These are phyloP conservation scores for Collybia nuda DNA, from an alignment of 768 basidiomycete genomes.

Conservation along the genomic window DNA sequence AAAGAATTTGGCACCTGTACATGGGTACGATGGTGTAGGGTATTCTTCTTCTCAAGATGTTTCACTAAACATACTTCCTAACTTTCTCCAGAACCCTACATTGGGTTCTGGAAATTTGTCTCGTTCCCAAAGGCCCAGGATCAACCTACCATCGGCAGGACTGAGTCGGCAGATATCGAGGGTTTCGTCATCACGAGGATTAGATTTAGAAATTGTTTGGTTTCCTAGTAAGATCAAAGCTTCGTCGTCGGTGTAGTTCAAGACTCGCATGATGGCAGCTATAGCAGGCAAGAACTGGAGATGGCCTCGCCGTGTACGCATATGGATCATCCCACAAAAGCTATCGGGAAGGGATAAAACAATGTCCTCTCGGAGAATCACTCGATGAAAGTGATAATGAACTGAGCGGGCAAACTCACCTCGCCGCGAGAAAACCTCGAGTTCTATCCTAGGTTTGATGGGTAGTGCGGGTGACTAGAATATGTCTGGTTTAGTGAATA, in stretches of 20 bases:
- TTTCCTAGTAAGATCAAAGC: slow-evolving; percentile 37
- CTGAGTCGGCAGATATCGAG: slow-evolving; percentile 39
- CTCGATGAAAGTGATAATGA: not conserved
- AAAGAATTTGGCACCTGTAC: too few species aligned
- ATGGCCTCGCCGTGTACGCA: slow-evolving; percentile 19
- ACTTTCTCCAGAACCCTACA: slow-evolving; percentile 39
- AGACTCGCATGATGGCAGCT: slow-evolving; percentile 18
- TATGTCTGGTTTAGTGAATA: not conserved
- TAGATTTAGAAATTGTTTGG: slow-evolving; percentile 4
- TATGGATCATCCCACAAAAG: slow-evolving; percentile 28
- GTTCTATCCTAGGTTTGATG: slow-evolving; percentile 34
- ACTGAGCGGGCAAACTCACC: slow-evolving; percentile 19
- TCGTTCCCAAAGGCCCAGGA: slow-evolving; percentile 40
- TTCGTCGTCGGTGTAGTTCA: slow-evolving; percentile 30
- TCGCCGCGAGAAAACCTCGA: slow-evolving; percentile 32
- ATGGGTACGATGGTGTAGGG: too few species aligned
- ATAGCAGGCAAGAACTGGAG: slow-evolving; percentile 27
- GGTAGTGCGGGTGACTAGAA: slow-evolving; percentile 29
- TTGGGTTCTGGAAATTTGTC: slow-evolving; percentile 30
- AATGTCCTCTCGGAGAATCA: slow-evolving; percentile 19
- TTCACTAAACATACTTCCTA: slow-evolving; percentile 6
- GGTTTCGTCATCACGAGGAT: slow-evolving; percentile 12
- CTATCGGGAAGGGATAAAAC: slow-evolving; percentile 22
- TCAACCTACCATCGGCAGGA: slow-evolving; percentile 35
- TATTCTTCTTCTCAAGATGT: too few species aligned